phyloP scores from a whole-genome alignment of 1,284 basidiomycete genomes.

The Moesziomyces sp. region DNA sequence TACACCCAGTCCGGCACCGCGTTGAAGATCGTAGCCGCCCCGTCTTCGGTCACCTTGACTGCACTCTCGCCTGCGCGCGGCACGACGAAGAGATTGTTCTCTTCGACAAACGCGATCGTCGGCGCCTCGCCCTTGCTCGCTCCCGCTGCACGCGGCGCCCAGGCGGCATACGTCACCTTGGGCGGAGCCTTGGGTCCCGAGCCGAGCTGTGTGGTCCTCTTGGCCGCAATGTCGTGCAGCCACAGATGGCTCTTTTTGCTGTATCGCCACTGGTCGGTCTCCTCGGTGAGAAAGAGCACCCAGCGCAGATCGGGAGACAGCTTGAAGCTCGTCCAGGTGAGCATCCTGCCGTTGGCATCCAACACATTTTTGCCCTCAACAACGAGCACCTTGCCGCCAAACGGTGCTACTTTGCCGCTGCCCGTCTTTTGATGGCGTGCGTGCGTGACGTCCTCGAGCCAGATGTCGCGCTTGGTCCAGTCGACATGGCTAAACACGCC shows the following conservation, averaged over 20 bases:
- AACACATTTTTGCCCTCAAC: constrained; percentile 53
- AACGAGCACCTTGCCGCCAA: constrained; percentile 50
- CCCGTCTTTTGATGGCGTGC: constrained; percentile 46
- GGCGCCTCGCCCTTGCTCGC: constrained; percentile 15
- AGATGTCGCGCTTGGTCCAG: constrained; percentile 45
- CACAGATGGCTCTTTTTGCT: constrained; percentile 90
- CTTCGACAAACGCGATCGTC: constrained; percentile 48
- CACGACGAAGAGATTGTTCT: constrained; percentile 55
- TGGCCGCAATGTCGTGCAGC: constrained; percentile 77
- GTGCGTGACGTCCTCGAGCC: constrained; percentile 61
- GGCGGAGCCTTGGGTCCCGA: constrained; percentile 17
- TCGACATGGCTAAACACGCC: constrained; percentile 61
- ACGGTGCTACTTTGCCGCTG: constrained; percentile 45
- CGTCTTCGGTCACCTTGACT: constrained; percentile 84
- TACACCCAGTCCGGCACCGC: constrained; percentile 86
- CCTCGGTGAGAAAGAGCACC: constrained; percentile 53
- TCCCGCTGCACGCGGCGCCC: constrained; percentile 25
- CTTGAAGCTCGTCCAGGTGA: constrained; percentile 50
- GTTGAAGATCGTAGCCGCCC: constrained; percentile 86
- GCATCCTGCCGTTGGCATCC: constrained; percentile 33
- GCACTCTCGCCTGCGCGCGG: constrained; percentile 61
- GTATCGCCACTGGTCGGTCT: constrained; percentile 84
- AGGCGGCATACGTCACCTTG: constrained; percentile 37
- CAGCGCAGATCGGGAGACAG: constrained; percentile 53
- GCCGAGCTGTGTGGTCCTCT: constrained; percentile 74